Base-by-base conservation (phyloP, 1,139 yeast species). In the Tardiomyces digboiensis region DNA sequence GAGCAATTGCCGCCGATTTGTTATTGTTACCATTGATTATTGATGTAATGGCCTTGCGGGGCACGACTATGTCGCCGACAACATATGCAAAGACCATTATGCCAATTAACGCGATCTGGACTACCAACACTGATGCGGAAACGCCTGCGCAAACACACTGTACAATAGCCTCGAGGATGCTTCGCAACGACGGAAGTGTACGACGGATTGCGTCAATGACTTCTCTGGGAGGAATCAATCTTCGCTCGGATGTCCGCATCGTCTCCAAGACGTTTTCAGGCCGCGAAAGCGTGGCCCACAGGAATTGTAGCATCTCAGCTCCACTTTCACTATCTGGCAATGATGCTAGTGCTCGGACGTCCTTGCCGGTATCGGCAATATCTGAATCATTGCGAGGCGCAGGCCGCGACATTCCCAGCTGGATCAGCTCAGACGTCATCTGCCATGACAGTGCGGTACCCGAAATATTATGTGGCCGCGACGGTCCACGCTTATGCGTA, bases 51-150 rank as follows among this genome's bases (percentile, higher is more conserved):
- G 19, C 12, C 4, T 20, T 19, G 4, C 20, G 38, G 4, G 38
- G 38, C 19, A 18, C 38, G 19, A 58, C 20, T 7, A 49, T 37
- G 41, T 58, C 62, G 14, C 63, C 63, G 16, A 59, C 42, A 13
- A 55, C 47, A 40, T 52, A 58, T 10, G 52, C 57, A n/a, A 52
- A 14, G 2, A 57, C 53, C 61, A 59, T 58, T 12, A 56, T 39
- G 13, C 55, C 47, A n/a, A 59, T 44, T 20, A 59, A 48, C n/a
- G 50, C 38, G 19, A 58, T 46, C 40, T 59, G 62, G 12, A 58
- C 38, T 33, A 47, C 44, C 4, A 58, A 42, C 12, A 59, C 50
- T 18, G 46, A 37, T 18, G 56, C 48, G 2, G 59, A 54, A 5
- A 52, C 44, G 2, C 52, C 43, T 10, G 57, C 45, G 37, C 51